These are phyloP conservation scores for Termitomyces heimii DNA, from an alignment of 768 basidiomycete genomes.

Conservation along the genomic window DNA sequence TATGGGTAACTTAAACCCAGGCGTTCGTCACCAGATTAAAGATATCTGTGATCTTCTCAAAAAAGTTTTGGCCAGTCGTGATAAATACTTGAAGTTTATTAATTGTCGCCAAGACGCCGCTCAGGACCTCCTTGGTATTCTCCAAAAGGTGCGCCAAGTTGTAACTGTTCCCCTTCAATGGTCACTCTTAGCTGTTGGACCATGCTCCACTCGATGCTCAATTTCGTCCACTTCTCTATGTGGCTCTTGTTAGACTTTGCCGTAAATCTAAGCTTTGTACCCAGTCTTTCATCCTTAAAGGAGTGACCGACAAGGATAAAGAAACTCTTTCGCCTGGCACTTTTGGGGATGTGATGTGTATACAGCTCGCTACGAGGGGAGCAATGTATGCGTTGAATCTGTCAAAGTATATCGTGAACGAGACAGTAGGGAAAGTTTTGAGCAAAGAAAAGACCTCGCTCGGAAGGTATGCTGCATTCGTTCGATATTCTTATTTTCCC, in stretches of 20 bases:
- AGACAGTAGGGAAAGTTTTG: neutral
- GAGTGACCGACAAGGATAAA: neutral
- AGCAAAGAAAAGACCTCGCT: conserved; percentile 9
- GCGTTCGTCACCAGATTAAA: neutral
- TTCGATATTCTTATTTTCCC: neutral
- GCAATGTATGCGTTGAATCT: conserved; percentile 16
- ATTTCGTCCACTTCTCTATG: conserved; percentile 9
- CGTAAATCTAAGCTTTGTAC: conserved; percentile 20
- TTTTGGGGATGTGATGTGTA: conserved; percentile 24
- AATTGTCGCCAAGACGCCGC: conserved; percentile 8
- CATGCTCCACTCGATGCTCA: conserved; percentile 4
- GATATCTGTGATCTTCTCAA: neutral
- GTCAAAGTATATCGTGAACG: neutral
- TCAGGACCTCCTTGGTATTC: conserved; percentile 16
- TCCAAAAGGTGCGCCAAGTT: conserved; percentile 16
- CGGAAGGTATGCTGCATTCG: conserved; percentile 14
- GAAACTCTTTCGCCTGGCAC: conserved; percentile 11
- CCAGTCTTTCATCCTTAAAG: conserved; percentile 14
- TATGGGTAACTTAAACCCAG: neutral
- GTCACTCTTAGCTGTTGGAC: conserved; percentile 13
- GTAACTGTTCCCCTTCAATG: neutral
- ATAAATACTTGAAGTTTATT: conserved; percentile 10
- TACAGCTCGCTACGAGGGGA: conserved; percentile 11
- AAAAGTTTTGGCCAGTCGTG: conserved; percentile 4
- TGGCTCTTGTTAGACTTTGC: conserved; percentile 19